These are phyloP conservation scores for Angomonas desouzai DNA, from an alignment of 208 protist genomes.

Conservation along the genomic window DNA sequence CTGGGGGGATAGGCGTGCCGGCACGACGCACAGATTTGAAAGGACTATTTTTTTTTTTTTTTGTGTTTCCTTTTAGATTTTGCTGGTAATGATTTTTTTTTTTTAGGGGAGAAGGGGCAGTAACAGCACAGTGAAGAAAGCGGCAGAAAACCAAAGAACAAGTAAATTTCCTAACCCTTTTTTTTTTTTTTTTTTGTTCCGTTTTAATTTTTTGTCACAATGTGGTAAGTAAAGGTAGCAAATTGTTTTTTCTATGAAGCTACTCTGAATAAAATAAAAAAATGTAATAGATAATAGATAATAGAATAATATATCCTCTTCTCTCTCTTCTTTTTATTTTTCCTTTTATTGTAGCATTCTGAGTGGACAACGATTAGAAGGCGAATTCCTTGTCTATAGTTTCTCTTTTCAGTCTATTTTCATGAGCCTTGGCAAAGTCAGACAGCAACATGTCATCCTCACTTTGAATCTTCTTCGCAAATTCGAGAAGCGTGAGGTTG, in stretches of 20 bases:
- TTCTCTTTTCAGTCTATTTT: not conserved
- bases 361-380: not conserved
- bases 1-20: slow-evolving; percentile 63
- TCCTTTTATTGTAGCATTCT: no score
- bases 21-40: slow-evolving; percentile 77
- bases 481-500: slow-evolving; percentile 1
- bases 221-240: slow-evolving; percentile 1
- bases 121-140: no score
- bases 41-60: slow-evolving; percentile 15
- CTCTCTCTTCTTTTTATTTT: no score
- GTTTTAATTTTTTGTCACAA: not conserved
- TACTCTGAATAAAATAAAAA: slow-evolving; percentile 12
- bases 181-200: not conserved
- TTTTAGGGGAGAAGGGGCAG: no score
- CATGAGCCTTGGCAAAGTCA: slow-evolving; percentile 1
- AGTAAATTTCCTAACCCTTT: no score
- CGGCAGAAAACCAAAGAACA: no score
- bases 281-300: no score
- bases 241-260: slow-evolving; percentile 16
- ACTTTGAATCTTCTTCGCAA: not conserved
- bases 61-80: no score
- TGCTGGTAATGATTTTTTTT: no score
- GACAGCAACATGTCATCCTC: slow-evolving; percentile 7
- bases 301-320: no score
- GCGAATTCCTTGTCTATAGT: slow-evolving; percentile 1